Base-by-base conservation (phyloP, 805 yeast genomes). In the Scheffersomyces spartinae region DNA sequence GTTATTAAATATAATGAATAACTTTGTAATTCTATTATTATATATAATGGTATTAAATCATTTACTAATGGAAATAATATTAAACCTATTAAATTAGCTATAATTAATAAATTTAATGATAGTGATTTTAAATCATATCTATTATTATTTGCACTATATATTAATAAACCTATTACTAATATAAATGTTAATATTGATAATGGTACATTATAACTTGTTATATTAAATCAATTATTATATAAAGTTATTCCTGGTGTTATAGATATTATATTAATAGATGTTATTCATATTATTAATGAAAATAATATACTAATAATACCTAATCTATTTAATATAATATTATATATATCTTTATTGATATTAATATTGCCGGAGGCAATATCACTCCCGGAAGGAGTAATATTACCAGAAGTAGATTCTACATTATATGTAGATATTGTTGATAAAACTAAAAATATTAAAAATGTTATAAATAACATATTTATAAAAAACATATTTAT, bases 11-110 rank as follows among this genome's bases (percentile, higher is more conserved):
- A 35, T 32, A 35, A 30, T 26, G 31, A 26, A 33, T 32, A 35
- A 30, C 35, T 30, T 30, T 35, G 39, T 29, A 35, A 33, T 33
- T 35, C 39, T 8, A 35, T 35, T 15, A 26, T 30, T 15, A 28
- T 23, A 35, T 26, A 32, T 33, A 35, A 32, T 16, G 28, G 14
- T 20, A 35, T 26, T 24, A 33, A 13, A 30, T 32, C 28, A 30
- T 30, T 35, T 30, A 34, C 18, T 20, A 32, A 18, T 27, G 31
- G 29, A 32, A 34, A 34, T 28, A 34, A 29, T 25, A 34, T 25
- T 26, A 34, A 24, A 25, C 23, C 12, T 20, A 29, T 18, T 26
- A 28, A 32, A 15, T 22, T 30, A n/a, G n/a, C n/a, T n/a, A n/a
- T n/a, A n/a, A 26, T 32, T 32, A 32, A 13, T 24, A 33, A 24